Conservation (phyloP, 805 yeast genomes). For the Cyberlindnera bimundalis region DNA sequence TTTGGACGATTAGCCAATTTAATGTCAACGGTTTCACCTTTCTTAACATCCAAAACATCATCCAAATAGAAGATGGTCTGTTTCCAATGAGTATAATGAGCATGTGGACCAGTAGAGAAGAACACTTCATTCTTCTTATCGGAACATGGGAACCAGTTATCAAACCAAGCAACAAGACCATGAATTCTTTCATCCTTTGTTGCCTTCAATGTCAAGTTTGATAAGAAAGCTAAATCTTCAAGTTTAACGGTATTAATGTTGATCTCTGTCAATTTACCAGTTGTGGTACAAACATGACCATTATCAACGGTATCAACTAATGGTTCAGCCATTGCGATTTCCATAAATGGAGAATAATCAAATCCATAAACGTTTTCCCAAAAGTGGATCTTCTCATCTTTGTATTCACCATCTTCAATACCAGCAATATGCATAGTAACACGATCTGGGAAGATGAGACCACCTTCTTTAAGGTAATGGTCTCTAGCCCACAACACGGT, state of each 20-base stretch:
- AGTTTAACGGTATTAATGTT: conserved; percentile 87
- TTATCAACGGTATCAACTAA: conserved; percentile 92
- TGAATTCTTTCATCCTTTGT: conserved; percentile 78
- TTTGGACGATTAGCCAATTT: conserved; percentile 75
- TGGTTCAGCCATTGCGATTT: conserved; percentile 87
- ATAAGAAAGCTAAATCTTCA: conserved; percentile 74
- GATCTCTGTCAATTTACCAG: conserved; percentile 67
- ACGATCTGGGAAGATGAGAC: conserved; percentile 92
- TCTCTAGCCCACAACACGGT: conserved; percentile 95
- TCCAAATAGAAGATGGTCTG: conserved; percentile 91
- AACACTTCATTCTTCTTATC: conserved; percentile 52
- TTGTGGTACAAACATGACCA: conserved; percentile 68
- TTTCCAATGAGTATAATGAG: conserved; percentile 97
- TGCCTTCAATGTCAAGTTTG: conserved; percentile 67
- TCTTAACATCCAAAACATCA: conserved; percentile 71
- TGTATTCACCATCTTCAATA: conserved; percentile 89
- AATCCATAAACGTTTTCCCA: conserved; percentile 99
- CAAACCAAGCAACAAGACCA: conserved; percentile 93
- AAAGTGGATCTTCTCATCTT: conserved; percentile 83
- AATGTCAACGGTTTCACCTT: conserved; percentile 76
- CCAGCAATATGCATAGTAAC: conserved; percentile 88
- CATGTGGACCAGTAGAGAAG: conserved; percentile 93
- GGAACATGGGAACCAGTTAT: conserved; percentile 76
- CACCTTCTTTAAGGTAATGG: conserved; percentile 70
- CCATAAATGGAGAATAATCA: conserved; percentile 88